Percentiles rank a stretch among this genome's conserved stretches.
Evolutionary conservation across 768 basidiomycete species (phyloP).

Genomic region (Russula brevipes): DNA sequence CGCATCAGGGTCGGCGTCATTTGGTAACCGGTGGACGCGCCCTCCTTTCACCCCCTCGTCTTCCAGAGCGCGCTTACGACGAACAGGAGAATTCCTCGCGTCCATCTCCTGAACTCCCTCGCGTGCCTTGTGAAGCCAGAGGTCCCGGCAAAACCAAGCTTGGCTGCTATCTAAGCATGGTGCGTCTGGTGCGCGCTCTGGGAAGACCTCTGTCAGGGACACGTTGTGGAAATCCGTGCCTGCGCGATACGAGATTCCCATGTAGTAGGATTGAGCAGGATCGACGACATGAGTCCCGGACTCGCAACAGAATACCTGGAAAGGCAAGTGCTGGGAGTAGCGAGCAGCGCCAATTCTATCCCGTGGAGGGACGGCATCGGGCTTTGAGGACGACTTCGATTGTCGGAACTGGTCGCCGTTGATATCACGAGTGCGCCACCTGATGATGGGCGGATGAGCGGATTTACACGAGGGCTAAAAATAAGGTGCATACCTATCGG

Average conservation of each 20-base stretch:
- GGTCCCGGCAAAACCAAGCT: slow-evolving; percentile 96
- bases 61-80: slow-evolving; percentile 33
- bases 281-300: slow-evolving; percentile 96
- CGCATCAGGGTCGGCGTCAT: slow-evolving; percentile 56
- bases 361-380: slow-evolving; percentile 88
- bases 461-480: neutral
- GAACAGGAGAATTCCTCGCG: slow-evolving; percentile 17
- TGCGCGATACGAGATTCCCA: slow-evolving; percentile 78
- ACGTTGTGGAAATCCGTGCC: slow-evolving; percentile 80
- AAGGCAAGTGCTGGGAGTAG: slow-evolving; percentile 89
- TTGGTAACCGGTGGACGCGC: slow-evolving; percentile 28
- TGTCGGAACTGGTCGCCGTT: slow-evolving; percentile 98
- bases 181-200: slow-evolving; percentile 66
- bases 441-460: slow-evolving; percentile 30
- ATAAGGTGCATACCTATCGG: slow-evolving; percentile 61
- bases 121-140: slow-evolving; percentile 87
- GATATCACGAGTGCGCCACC: slow-evolving; percentile 97
- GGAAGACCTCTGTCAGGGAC: slow-evolving; percentile 51
- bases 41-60: slow-evolving; percentile 30
- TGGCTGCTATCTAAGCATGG: slow-evolving; percentile 93
- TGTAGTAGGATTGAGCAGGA: slow-evolving; percentile 93
- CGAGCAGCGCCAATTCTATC: slow-evolving; percentile 76
- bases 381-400: slow-evolving; percentile 87
- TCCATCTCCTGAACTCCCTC: slow-evolving; percentile 63
- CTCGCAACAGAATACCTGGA: slow-evolving; percentile 99